Evolutionary conservation across 495 filamentous ascomycete genomes (phyloP), one percentile per base, ranked within the genome.

Genomic region (Lepraria neglecta): DNA sequence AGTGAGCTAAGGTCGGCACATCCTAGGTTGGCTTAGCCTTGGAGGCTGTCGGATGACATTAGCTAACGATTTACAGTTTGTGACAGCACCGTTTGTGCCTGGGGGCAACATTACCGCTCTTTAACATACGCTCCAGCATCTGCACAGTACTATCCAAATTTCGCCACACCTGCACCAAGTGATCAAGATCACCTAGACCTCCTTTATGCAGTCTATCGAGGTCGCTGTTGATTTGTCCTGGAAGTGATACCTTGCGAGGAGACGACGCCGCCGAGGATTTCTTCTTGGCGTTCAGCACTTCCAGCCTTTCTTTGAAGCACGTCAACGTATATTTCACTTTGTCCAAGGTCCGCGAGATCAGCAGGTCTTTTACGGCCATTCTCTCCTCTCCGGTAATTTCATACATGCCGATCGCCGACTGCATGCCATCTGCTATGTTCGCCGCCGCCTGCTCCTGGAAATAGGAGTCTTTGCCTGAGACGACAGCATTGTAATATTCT

Each of bases 91-190:
- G 17, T 17, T 27, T 43, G 30, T 27, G 14, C 4, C 11, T 27
- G 24, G 38, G 21, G 14, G 19, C 17, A 10, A 12, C 1, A 38
- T 56, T 43, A 56, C 61, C 55, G 17, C 33, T 55, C 31, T 42
- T 47, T 11, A 64, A 52, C 31, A 42, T 48, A 45, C 28, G 24
- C 19, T 62, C 62, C 3, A 64, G 48, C 27, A 21, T 17, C 30
- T 64, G 58, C n/a, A 61, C 62, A 6, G 58, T 64, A 64, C 48
- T 56, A 17, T 64, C 58, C 28, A 64, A 40, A 33, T 61, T 56
- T 28, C 40, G 58, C 62, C 56, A 64, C 19, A 64, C 47, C 30
- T 61, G 58, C 50, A 53, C 42, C 3, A 64, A 30, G 30, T 61
- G 58, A 21, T 63, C 56, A 4, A 63, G 46, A 50, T 63, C 61